Conservation (phyloP, 768 basidiomycete species). For the Psilocybe tampanensis region DNA sequence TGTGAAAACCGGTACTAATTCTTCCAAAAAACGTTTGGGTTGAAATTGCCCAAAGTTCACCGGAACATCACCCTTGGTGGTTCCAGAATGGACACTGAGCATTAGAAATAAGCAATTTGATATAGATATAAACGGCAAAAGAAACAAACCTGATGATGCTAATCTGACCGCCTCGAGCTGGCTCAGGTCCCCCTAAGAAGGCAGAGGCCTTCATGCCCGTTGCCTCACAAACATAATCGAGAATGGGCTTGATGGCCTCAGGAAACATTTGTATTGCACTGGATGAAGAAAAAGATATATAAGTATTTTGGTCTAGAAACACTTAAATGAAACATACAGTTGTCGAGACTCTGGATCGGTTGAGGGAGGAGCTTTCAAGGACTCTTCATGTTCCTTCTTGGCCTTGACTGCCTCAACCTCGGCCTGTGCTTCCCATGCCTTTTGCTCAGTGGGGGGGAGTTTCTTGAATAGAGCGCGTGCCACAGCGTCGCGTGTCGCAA, state of each 20-base stretch:
- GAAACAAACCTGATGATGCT: constrained; percentile 5
- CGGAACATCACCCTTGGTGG: constrained; percentile 10
- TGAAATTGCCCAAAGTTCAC: constrained; percentile 17
- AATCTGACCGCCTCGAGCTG: constrained; percentile 1
- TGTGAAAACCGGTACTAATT: constrained; percentile 8
- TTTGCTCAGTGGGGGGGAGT: neutral
- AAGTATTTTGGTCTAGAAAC: neutral
- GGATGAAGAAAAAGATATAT: neutral
- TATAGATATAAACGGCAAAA: no score
- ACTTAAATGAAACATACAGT: constrained; percentile 12
- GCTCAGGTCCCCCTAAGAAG: constrained; percentile 12
- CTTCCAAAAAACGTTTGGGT: neutral
- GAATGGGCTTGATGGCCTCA: constrained; percentile 1
- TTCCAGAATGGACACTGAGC: constrained; percentile 15
- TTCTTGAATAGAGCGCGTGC: neutral
- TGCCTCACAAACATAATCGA: constrained; percentile 8
- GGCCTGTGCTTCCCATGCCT: constrained; percentile 1
- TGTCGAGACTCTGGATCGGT: constrained; percentile 12
- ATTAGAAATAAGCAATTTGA: neutral
- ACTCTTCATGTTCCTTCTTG: neutral
- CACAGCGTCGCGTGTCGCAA: neutral
- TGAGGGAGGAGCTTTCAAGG: neutral
- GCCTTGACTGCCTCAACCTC: constrained; percentile 5
- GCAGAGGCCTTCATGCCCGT: constrained; percentile 11
- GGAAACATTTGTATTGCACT: neutral